Evolutionary conservation across 257 asterid genomes (phyloP).

Genomic region (Solanum ossicruentum): DNA sequence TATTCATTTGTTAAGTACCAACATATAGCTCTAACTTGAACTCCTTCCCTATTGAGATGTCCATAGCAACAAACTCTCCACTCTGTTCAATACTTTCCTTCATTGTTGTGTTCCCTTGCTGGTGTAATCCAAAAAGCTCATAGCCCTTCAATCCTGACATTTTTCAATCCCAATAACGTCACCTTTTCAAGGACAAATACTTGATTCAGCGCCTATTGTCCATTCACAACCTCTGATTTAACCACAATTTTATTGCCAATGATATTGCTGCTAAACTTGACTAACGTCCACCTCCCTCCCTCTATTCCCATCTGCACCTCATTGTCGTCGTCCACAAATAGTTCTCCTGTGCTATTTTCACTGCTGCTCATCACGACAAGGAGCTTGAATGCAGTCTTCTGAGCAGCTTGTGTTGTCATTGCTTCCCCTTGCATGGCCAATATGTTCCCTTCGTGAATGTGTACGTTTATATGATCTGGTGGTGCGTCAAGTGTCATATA

Average conservation of each 20-base stretch:
- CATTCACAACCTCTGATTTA: constrained; percentile 17
- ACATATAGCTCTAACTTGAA: constrained; percentile 16
- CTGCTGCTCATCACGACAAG: constrained; percentile 22
- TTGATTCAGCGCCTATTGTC: constrained; percentile 15
- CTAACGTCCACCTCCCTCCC: constrained; percentile 21
- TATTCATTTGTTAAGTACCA: background rate
- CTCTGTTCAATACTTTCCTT: background rate
- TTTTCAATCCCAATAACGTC: constrained; percentile 21
- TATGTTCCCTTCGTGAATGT: constrained; percentile 25
- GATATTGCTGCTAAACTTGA: constrained; percentile 11
- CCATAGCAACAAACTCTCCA: constrained; percentile 4
- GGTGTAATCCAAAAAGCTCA: constrained; percentile 3
- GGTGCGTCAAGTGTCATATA: constrained; percentile 24
- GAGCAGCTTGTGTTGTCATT: constrained; percentile 27
- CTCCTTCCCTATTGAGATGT: constrained; percentile 22
- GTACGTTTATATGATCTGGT: constrained; percentile 19
- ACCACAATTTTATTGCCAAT: constrained; percentile 1
- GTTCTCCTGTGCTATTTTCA: constrained; percentile 21
- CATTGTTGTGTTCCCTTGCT: background rate
- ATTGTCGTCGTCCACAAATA: constrained; percentile 33
- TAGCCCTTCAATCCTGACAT: background rate
- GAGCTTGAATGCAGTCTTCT: constrained; percentile 22
- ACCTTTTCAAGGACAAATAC: constrained; percentile 19
- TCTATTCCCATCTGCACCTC: constrained; percentile 20
- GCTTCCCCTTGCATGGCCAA: constrained; percentile 35